Conservation (phyloP, 1,284 basidiomycete genomes). For the Amylostereum areolatum region DNA sequence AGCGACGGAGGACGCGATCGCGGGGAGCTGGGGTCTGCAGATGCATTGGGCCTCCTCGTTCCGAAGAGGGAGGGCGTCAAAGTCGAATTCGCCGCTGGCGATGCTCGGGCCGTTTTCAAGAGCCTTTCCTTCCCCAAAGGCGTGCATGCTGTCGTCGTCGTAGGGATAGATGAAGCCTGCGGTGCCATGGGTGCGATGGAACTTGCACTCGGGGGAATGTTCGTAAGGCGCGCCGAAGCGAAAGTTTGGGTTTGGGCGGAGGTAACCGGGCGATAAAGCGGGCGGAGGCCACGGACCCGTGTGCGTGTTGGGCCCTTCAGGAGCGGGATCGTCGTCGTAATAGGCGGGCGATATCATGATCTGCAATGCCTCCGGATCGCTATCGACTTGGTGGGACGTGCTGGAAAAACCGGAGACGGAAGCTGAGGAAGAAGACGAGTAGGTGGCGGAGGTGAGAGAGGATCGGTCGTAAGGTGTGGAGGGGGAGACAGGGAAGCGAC, state of each 20-base stretch:
- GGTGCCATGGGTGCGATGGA: slow-evolving; percentile 28
- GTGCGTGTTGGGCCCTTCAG: slow-evolving; percentile 47
- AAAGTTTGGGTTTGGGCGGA: slow-evolving; percentile 4
- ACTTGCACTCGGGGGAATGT: slow-evolving; percentile 16
- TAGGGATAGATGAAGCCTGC: slow-evolving; percentile 55
- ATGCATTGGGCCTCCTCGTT: slow-evolving; percentile 10
- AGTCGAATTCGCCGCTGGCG: slow-evolving; percentile 47
- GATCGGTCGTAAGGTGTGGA: slow-evolving; percentile 9
- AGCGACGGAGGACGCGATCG: slow-evolving; percentile 11
- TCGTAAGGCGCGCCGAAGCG: slow-evolving; percentile 8
- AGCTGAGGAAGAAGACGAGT: background rate
- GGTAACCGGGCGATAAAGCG: slow-evolving; percentile 4
- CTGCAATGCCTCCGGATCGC: slow-evolving; percentile 10
- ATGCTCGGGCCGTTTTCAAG: background rate
- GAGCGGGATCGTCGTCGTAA: slow-evolving; percentile 49
- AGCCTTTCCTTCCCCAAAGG: background rate
- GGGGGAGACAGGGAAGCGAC: slow-evolving; percentile 7
- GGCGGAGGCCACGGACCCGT: slow-evolving; percentile 11
- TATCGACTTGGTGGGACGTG: background rate
- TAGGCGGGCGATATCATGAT: slow-evolving; percentile 60
- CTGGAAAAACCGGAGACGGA: background rate
- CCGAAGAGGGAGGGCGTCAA: slow-evolving; percentile 41
- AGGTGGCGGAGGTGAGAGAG: background rate
- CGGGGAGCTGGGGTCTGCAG: slow-evolving; percentile 9
- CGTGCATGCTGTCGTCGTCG: slow-evolving; percentile 28